Evolutionary conservation across 495 filamentous ascomycete species (phyloP), one percentile per base, ranked within the genome.

Genomic region (Staphylotrichum longicolle): DNA sequence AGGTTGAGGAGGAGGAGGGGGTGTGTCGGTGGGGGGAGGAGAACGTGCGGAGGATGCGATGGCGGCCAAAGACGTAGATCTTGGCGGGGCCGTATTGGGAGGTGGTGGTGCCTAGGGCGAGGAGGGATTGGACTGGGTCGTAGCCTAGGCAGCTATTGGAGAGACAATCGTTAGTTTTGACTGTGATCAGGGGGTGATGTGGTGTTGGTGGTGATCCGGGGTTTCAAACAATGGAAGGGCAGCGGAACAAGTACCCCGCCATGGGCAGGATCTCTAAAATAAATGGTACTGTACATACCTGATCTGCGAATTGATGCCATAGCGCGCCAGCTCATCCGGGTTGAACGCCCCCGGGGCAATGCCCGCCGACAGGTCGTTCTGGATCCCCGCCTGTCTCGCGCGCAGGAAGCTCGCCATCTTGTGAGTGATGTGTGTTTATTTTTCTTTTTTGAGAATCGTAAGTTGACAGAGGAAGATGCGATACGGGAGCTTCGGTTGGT

Each of bases 11-110:
- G 32, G 58, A 34, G 69, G 66, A 32, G 73, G 75, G 11, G 67
- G 62, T 0, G 71, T 63, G 33, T 1, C 20, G 20, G 20, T 27
- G 71, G 72, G 63, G 85, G 86, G 48, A 96, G 58, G 88, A 82
- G 14, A 98, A 78, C 41, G 85, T 81, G 62, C 88, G 88, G 47
- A 84, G 80, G 51, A 97, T 87, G 33, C 94, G 87, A 42, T 80
- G 83, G 74, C 91, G 89, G 12, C 94, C 94, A 68, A 94, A 96
- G 66, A 98, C 79, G 74, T 94, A 94, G 70, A 98, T 91, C 73
- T 90, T 85, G 27, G 90, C 89, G 44, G 82, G 83, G 57, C 89
- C 88, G 61, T 84, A 91, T 63, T 86, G 82, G 41, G 89, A 88
- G 74, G 90, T 89, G 70, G 84, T 86, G 51, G 95, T 98, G 33